Percentiles rank a stretch among this genome's conserved stretches.
Conservation (phyloP, 2,329 filamentous ascomycete genomes). For the Botrytis sinoallii region DNA sequence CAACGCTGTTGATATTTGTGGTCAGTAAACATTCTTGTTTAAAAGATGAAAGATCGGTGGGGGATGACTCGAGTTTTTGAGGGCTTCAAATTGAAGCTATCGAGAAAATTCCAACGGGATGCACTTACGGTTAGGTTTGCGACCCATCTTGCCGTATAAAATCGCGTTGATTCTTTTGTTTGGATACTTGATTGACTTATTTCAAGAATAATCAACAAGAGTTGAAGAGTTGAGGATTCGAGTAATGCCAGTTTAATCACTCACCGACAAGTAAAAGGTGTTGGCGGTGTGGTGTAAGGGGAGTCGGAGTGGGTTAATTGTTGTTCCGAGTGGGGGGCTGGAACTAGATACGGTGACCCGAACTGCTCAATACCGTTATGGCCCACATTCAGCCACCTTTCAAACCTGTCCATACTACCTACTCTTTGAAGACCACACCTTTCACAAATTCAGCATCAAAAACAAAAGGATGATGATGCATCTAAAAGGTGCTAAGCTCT, state of each 20-base stretch:
- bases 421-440: not conserved
- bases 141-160: conserved; percentile 24
- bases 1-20: conserved; percentile 42
- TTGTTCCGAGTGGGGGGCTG: not conserved
- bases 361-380: not conserved
- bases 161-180: not conserved
- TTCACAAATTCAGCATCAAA: not conserved
- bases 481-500: not conserved
- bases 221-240: conserved; percentile 11
- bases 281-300: conserved; percentile 15
- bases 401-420: not conserved
- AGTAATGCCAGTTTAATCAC: conserved; percentile 18
- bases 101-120: conserved; percentile 6
- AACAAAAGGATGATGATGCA: not conserved
- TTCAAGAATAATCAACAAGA: conserved; percentile 11
- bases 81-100: conserved; percentile 1
- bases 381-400: not conserved
- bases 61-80: conserved; percentile 2
- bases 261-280: conserved; percentile 16
- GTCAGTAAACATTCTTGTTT: conserved; percentile 20
- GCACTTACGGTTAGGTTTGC: conserved; percentile 32
- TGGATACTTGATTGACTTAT: not conserved
- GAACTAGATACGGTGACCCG: not conserved
- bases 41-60: not conserved
- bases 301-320: not conserved